A percentile compares a stretch with the other conserved stretches of the same genome.
Evolutionary conservation across 78 protist genomes (phyloP).

Genomic region (Speleostelium caveatum): DNA sequence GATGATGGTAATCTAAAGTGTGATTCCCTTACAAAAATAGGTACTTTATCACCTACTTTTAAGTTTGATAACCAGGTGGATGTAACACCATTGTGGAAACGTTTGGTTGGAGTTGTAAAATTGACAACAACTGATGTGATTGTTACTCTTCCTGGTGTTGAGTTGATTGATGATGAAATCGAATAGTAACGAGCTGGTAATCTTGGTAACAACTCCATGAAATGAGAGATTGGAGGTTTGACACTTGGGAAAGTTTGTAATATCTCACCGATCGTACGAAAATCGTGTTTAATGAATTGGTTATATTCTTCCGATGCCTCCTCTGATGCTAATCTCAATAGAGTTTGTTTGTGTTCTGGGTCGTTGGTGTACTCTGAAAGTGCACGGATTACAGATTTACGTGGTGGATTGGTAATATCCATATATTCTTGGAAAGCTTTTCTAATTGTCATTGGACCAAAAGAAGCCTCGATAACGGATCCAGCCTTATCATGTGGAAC

Average conservation of each 20-base stretch:
- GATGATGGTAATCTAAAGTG: constrained; percentile 87
- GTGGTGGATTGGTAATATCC: constrained; percentile 74
- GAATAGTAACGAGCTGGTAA: constrained; percentile 94
- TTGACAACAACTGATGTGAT: constrained; percentile 86
- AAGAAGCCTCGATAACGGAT: constrained; percentile 32
- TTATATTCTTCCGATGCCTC: constrained; percentile 49
- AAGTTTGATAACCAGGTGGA: constrained; percentile 80
- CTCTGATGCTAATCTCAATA: constrained; percentile 54
- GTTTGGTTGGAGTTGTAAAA: constrained; percentile 65
- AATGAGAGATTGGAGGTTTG: constrained; percentile 80
- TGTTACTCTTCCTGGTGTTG: constrained; percentile 57
- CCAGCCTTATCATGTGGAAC: constrained; percentile 67
- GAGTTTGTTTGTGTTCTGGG: constrained; percentile 28
- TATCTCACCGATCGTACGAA: constrained; percentile 58
- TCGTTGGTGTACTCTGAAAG: constrained; percentile 48
- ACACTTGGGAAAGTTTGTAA: constrained; percentile 64
- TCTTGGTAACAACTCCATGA: constrained; percentile 90
- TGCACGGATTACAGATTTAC: constrained; percentile 58
- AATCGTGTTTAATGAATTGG: constrained; percentile 46
- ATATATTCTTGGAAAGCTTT: constrained; percentile 41
- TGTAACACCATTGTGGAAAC: constrained; percentile 87
- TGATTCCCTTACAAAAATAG: constrained; percentile 82
- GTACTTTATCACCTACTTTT: constrained; percentile 61
- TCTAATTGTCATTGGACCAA: constrained; percentile 71
- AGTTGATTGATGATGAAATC: constrained; percentile 88